Evolutionary conservation across 2,329 filamentous ascomycete genomes (phyloP), one percentile per base, ranked within the genome.

Genomic region (Penicillium sclerotigenum): DNA sequence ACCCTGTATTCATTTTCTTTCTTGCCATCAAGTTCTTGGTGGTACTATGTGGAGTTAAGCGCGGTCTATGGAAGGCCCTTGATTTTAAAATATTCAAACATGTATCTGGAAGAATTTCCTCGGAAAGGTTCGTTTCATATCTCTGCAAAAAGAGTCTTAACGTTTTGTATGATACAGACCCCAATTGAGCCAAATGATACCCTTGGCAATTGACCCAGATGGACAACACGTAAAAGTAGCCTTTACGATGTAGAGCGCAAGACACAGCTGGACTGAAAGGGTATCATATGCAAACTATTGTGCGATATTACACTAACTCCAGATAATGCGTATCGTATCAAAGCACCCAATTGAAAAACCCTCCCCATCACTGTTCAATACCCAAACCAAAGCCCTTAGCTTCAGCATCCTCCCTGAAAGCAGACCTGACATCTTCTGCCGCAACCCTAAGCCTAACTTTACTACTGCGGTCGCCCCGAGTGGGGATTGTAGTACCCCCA

Each of bases 401-500:
- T 69, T 97, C 91, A 8, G 84, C 84, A 76, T 99, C 94, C 62
- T 96, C 92, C 57, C 88, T 86, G 64, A 97, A 86, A 29, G 93
- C 94, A 70, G 91, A 83, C 70, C 88, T 88, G 28, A 99, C 85
- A 75, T 99, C 93, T 68, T 97, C 93, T 58, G 96, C 90, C 13
- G 90, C 89, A 63, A 97, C 87, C 22, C 90, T 86, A 54, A 99
- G 79, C 54, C 93, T 82, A 38, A 99, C 84, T 73, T 95, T 92
- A 54, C 91, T 93, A 22, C 90, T 91, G 41, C 94, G 81, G 70
- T 97, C 93, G 0, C 91, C 88, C 62, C 86, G 86, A 57, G 79
- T 75, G 18, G 87, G 83, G 33, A 71, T 68, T 4, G 84, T 84
- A 37, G 69, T 67, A 38, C 64, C 71, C 45, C 67, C 70, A 10